Evolutionary conservation across 345 rosid species (phyloP), one percentile per base, ranked within the genome.

Genomic region (Bruguiera sexangula): DNA sequence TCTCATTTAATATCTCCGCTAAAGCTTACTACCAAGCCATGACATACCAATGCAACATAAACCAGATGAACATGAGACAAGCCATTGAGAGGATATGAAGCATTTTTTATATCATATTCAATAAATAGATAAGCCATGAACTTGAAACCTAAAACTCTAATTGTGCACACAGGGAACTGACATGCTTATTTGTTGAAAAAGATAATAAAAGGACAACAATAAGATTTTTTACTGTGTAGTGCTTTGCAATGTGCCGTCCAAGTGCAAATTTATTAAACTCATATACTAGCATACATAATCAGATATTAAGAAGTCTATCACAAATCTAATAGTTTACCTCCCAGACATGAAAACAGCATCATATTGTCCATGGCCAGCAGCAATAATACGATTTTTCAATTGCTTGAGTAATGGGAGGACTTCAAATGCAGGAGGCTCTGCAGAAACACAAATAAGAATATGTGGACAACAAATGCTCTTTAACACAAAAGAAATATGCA

Each of bases 301-400:
- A 59, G 20, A 65, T 51, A 43, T 43, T 43, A 3, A 43, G 50
- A 43, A 43, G 4, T 69, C 62, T 50, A 65, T 24, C 22, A 11
- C 27, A 62, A 32, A 22, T 55, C 26, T 16, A 64, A 21, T n/a
- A 34, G 11, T 53, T 43, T 85, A 95, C 99, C 99, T 95, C 69
- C 96, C 99, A 59, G 97, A 91, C 99, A 92, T 92, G 65, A 95
- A 86, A 61, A 95, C 91, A 18, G 99, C 99, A 84, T 83, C 81
- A 71, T 95, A 95, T 73, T 89, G 84, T 58, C 93, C 97, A 2
- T 90, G 92, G 18, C 96, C 83, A 69, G 97, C 96, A 46, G 96
- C 89, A 64, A 78, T 74, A 67, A 89, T 70, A 24, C 96, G 89
- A 70, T 93, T 87, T 80, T 89, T 95, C 66, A 95, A 76, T 72